phyloP scores from a whole-genome alignment of 2,329 filamentous ascomycete species.

The Neofusicoccum laricinum region DNA sequence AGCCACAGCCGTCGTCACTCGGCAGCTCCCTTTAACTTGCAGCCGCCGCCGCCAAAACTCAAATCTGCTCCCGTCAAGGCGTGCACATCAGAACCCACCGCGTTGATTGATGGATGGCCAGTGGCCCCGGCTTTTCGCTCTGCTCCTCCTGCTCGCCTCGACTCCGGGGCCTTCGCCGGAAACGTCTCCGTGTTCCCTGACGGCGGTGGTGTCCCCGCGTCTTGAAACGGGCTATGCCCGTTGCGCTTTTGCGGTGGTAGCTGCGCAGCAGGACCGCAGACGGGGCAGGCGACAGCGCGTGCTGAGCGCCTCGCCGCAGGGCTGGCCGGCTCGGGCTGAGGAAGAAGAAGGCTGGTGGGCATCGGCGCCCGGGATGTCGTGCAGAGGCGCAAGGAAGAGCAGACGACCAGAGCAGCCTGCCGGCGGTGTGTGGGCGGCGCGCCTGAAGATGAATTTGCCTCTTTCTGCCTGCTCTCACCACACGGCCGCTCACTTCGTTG shows the following conservation, averaged over 20 bases:
- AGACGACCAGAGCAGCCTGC: too few relatives aligned
- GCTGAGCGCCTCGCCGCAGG: not conserved
- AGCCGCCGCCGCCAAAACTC: too few relatives aligned
- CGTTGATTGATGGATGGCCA: too few relatives aligned
- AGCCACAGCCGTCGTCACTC: too few relatives aligned
- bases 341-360: not conserved
- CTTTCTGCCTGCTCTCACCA: not conserved
- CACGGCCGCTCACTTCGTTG: not conserved
- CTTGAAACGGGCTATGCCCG: conserved; percentile 2
- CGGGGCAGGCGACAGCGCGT: not conserved
- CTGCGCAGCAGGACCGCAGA: not conserved
- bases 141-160: too few relatives aligned
- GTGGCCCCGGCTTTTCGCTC: too few relatives aligned
- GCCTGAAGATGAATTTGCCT: not conserved
- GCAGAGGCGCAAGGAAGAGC: not conserved
- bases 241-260: not conserved
- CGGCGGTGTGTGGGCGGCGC: too few relatives aligned
- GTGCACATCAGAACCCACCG: too few relatives aligned
- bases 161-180: not conserved
- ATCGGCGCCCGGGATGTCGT: not conserved
- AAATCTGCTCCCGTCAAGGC: too few relatives aligned
- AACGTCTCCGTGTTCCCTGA: not conserved
- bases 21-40: too few relatives aligned
- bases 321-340: not conserved
- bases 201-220: not conserved